Base-by-base conservation (phyloP, 163 green algal genomes). In the Smithsoniella earleae region DNA sequence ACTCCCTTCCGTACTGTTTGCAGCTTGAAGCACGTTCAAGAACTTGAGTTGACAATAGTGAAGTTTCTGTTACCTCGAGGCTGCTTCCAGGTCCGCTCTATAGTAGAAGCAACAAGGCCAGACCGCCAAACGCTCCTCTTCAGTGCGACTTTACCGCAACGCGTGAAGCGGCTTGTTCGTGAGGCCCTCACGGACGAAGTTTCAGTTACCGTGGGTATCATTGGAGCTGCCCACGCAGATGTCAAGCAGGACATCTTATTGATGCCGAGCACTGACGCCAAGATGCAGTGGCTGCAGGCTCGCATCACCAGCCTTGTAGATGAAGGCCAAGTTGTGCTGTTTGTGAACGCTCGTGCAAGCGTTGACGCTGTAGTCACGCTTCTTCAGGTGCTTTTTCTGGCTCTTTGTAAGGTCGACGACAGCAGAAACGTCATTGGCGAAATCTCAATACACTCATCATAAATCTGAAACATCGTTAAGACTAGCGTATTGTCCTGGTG, bases 71-170 rank as follows among this genome's bases (percentile, higher is more conserved):
- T n/a, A n/a, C n/a, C n/a, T n/a, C n/a, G n/a, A n/a, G n/a, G n/a
- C n/a, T n/a, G n/a, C n/a, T n/a, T 54, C 30, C 83, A 91, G 81
- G 90, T 96, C 65, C 87, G 81, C 49, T 89, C 85, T 46, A 89
- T 96, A 63, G 78, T 92, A 2, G 78, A 78, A 34, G 88, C 93
- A 86, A 89, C 96, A 45, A 81, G 92, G 6, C 93, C 92, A 2
- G 91, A 97, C 76, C 82, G 94, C 33, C 94, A 98, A 82, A 96
- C 91, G n/a, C 87, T 98, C 66, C 85, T 99, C 55, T 98, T 96
- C 82, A 92, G 82, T 49, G 93, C 93, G 40, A 98, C 94, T 3
- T 93, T 96, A 92, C 93, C 91, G 0, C 80, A 80, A 46, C 86
- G 89, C 66, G 84, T 98, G 31, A 84, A 95, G 76, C 73, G 79